Evolutionary conservation across 805 yeast genomes (phyloP).

Genomic region (Pichia thaimueangensis): DNA sequence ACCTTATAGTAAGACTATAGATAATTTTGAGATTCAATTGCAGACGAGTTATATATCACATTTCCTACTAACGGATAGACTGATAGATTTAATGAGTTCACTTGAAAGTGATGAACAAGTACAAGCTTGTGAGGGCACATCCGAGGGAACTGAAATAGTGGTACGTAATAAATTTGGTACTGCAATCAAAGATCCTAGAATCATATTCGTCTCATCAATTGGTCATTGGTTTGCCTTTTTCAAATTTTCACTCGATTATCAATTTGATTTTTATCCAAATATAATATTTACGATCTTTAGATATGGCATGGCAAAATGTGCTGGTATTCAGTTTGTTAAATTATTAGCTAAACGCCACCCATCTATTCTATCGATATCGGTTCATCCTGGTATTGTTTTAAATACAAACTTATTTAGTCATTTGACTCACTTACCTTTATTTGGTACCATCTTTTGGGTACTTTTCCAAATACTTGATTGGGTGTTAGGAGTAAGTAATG

Average conservation of each 20-base stretch:
- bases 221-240: constrained; percentile 52
- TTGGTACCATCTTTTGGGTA: constrained; percentile 72
- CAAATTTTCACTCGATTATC: constrained; percentile 41
- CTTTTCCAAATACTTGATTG: constrained; percentile 63
- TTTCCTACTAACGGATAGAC: constrained; percentile 56
- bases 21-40: constrained; percentile 71
- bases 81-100: constrained; percentile 47
- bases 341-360: constrained; percentile 63
- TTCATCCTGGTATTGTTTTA: constrained; percentile 87
- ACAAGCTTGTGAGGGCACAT: not conserved
- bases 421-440: constrained; percentile 70
- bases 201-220: constrained; percentile 58
- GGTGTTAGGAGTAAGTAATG: constrained; percentile 64
- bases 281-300: constrained; percentile 70
- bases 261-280: constrained; percentile 56
- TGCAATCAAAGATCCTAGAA: constrained; percentile 37
- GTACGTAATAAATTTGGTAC: constrained; percentile 6
- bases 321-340: constrained; percentile 67
- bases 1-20: constrained; percentile 53
- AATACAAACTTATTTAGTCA: constrained; percentile 68
- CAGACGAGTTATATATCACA: constrained; percentile 77
- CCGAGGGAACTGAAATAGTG: not conserved
- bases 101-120: constrained; percentile 11
- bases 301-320: constrained; percentile 71
- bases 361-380: constrained; percentile 52